Evolutionary conservation across 2,329 filamentous ascomycete genomes (phyloP).

Genomic region (Pseudogymnoascus sp.): DNA sequence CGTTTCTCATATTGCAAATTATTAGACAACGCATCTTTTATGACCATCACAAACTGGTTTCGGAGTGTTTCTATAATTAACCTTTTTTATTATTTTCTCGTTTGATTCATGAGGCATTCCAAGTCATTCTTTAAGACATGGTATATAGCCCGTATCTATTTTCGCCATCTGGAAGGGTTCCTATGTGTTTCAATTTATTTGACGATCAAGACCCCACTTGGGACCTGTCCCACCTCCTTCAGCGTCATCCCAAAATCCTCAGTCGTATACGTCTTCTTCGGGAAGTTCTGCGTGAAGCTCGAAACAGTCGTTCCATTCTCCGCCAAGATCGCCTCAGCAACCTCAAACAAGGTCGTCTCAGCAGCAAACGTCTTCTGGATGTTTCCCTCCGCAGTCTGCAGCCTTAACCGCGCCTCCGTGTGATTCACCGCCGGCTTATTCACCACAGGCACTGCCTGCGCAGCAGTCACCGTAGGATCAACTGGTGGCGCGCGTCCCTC

Average conservation of each 20-base stretch:
- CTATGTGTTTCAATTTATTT: conserved; percentile 32
- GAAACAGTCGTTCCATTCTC: conserved; percentile 64
- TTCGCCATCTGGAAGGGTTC: background rate
- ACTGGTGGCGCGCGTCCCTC: conserved; percentile 56
- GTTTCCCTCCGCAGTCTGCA: conserved; percentile 70
- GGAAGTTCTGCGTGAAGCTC: conserved; percentile 80
- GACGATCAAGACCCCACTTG: conserved; percentile 82
- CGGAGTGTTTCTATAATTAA: background rate
- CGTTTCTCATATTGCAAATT: background rate
- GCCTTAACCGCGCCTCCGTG: conserved; percentile 69
- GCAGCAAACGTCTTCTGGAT: conserved; percentile 82
- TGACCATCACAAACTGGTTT: background rate
- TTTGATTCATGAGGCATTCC: conserved; percentile 3
- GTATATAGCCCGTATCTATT: background rate
- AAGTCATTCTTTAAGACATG: background rate
- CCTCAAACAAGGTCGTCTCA: conserved; percentile 87
- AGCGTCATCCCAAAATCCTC: conserved; percentile 81
- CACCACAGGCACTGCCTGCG: conserved; percentile 38
- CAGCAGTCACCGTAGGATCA: conserved; percentile 19
- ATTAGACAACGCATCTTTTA: background rate
- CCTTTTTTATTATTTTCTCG: background rate
- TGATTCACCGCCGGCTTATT: conserved; percentile 44
- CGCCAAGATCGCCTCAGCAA: conserved; percentile 61
- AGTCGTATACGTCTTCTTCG: conserved; percentile 66
- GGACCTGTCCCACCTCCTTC: conserved; percentile 83